Evolutionary conservation across 805 yeast species (phyloP).

Genomic region (Saturnispora dispora): DNA sequence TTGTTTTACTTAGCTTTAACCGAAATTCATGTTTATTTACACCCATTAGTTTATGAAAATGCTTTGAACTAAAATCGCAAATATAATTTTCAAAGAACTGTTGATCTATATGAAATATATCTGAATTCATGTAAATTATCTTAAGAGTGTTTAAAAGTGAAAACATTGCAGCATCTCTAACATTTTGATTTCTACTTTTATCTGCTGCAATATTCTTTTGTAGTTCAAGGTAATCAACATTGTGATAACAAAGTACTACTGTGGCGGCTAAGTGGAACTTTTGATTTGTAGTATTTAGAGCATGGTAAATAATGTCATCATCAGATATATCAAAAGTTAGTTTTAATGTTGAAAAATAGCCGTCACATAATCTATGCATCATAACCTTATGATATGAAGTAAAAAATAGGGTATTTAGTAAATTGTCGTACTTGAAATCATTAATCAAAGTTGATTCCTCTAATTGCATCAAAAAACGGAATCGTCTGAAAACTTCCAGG

Average conservation of each 20-base stretch:
- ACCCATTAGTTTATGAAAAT: slow-evolving; percentile 14
- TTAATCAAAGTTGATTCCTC: slow-evolving; percentile 18
- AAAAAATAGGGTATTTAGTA: slow-evolving; percentile 10
- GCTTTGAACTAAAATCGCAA: not conserved
- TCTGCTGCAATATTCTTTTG: not conserved
- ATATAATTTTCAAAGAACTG: not conserved
- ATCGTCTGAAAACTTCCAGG: slow-evolving; percentile 13
- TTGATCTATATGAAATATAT: slow-evolving; percentile 3
- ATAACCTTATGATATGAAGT: slow-evolving; percentile 8
- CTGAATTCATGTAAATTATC: slow-evolving; percentile 6
- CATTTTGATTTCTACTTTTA: not conserved
- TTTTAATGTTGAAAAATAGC: not conserved
- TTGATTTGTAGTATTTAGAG: not conserved
- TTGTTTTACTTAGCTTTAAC: slow-evolving; percentile 12
- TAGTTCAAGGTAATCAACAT: not conserved
- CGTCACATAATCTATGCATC: not conserved
- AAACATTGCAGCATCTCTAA: slow-evolving; percentile 9
- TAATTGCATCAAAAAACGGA: slow-evolving; percentile 14
- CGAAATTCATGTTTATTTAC: slow-evolving; percentile 13
- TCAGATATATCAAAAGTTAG: not conserved
- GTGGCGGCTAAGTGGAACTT: not conserved
- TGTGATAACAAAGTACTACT: not conserved
- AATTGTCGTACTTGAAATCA: slow-evolving; percentile 12
- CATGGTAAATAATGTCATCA: not conserved
- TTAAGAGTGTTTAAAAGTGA: slow-evolving; percentile 5